Percentiles rank a stretch among this genome's conserved stretches.
Evolutionary conservation across 306 rosid genomes (phyloP).

Genomic region (Quillaja saponaria): DNA sequence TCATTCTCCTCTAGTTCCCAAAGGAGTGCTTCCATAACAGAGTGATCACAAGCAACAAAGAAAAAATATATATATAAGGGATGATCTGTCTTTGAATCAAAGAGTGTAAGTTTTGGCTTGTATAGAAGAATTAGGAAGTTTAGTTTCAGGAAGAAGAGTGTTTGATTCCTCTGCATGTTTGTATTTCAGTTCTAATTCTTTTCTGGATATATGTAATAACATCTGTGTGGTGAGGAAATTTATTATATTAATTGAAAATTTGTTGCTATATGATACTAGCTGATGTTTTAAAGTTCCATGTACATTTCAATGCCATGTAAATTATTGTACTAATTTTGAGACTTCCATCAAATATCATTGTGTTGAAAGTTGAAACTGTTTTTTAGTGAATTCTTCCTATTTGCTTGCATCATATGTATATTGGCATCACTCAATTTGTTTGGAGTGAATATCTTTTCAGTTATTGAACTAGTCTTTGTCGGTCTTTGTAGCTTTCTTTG

Average conservation of each 20-base stretch:
- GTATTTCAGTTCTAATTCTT: conserved; percentile 9
- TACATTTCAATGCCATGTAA: too few relatives aligned
- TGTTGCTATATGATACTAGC: not conserved
- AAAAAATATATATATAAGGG: not conserved
- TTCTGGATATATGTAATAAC: not conserved
- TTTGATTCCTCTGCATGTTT: conserved; percentile 3
- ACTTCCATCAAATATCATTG: too few relatives aligned
- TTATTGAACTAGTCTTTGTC: too few relatives aligned
- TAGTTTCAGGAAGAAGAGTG: conserved; percentile 10
- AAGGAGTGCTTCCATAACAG: conserved; percentile 40
- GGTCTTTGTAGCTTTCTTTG: too few relatives aligned
- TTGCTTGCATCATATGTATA: too few relatives aligned
- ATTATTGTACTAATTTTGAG: too few relatives aligned
- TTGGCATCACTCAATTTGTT: too few relatives aligned
- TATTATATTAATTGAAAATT: conserved; percentile 25
- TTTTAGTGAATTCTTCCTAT: too few relatives aligned
- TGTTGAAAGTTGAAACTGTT: too few relatives aligned
- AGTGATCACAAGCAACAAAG: conserved; percentile 20
- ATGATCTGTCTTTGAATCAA: conserved; percentile 17
- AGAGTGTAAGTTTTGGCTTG: conserved; percentile 31
- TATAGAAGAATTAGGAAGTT: conserved; percentile 27
- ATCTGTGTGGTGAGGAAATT: not conserved
- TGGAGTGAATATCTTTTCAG: too few relatives aligned
- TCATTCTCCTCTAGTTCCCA: conserved; percentile 62
- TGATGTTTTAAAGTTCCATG: too few relatives aligned